These are phyloP conservation scores for Dichomitus squalens DNA, from an alignment of 1,284 basidiomycete species.

Conservation along the genomic window DNA sequence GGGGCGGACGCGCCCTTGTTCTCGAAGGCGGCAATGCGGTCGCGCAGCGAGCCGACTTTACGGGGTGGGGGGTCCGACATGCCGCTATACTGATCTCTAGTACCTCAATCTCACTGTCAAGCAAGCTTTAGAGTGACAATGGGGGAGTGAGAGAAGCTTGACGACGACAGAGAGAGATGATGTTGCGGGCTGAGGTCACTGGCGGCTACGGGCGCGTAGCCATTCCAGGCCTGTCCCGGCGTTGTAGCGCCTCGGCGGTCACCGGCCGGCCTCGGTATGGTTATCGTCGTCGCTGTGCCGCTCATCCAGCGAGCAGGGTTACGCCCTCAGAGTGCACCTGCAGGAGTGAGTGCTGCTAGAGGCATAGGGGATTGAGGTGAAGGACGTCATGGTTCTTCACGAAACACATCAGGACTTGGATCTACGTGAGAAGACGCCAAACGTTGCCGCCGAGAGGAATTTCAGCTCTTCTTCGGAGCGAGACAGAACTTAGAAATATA, in stretches of 20 bases:
- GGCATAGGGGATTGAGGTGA: too few relatives aligned
- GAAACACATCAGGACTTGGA: too few relatives aligned
- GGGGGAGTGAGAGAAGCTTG: neutral
- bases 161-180: neutral
- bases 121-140: neutral
- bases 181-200: neutral
- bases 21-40: conserved; percentile 85
- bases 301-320: too few relatives aligned
- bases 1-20: conserved; percentile 48
- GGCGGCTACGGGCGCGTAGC: neutral
- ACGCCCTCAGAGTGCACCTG: too few relatives aligned
- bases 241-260: neutral
- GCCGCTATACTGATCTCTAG: neutral
- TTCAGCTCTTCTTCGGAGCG: too few relatives aligned
- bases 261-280: neutral
- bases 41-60: conserved; percentile 75
- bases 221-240: neutral
- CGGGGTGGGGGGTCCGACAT: conserved; percentile 55
- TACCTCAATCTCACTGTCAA: neutral
- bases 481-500: too few relatives aligned
- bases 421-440: too few relatives aligned
- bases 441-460: too few relatives aligned
- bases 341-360: too few relatives aligned
- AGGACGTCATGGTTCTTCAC: too few relatives aligned
- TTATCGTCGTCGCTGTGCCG: neutral